Conservation (phyloP, 257 asterid genomes). For the Solanum chilense region DNA sequence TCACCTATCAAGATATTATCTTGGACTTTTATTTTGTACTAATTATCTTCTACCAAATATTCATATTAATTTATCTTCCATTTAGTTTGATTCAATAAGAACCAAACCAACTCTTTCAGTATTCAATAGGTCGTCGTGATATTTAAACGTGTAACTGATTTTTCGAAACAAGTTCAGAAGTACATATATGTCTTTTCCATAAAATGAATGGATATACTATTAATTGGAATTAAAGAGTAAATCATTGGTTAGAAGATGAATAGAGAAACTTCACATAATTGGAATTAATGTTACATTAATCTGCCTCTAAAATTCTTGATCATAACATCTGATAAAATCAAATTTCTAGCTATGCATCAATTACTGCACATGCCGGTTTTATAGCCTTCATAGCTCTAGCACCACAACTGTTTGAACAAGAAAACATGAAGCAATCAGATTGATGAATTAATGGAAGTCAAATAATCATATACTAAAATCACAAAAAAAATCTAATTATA, state of each 20-base stretch:
- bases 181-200: too few relatives aligned
- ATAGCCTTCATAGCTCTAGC: background rate
- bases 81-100: too few relatives aligned
- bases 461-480: background rate
- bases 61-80: too few relatives aligned
- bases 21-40: too few relatives aligned
- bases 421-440: background rate
- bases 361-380: background rate
- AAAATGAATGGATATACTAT: background rate
- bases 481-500: background rate
- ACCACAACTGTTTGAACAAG: background rate
- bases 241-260: background rate
- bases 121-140: too few relatives aligned
- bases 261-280: background rate
- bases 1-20: too few relatives aligned
- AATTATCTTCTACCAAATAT: too few relatives aligned
- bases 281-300: background rate
- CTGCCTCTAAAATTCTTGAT: background rate
- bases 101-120: too few relatives aligned
- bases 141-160: too few relatives aligned
- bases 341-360: background rate
- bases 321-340: background rate
- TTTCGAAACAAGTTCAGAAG: too few relatives aligned
- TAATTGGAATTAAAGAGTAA: background rate
- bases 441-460: background rate